Evolutionary conservation across 352 stramenopile species (phyloP).

Genomic region (Phytophthora citricola): DNA sequence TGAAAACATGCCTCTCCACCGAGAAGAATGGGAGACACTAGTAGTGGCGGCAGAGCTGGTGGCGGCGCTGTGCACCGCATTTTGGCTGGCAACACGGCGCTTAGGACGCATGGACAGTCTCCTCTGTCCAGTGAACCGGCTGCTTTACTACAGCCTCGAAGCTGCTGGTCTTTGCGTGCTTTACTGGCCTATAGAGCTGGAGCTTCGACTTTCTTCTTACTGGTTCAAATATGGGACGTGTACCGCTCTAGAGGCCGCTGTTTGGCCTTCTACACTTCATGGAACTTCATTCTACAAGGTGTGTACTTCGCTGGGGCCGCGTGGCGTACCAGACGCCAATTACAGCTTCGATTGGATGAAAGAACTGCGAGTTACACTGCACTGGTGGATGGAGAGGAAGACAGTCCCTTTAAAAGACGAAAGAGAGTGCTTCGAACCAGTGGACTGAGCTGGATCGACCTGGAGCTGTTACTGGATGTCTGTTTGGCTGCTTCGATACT

Average conservation of each 20-base stretch:
- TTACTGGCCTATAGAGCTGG: constrained; percentile 50
- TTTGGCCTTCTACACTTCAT: constrained; percentile 85
- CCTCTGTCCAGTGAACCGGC: constrained; percentile 35
- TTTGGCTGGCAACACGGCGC: constrained; percentile 59
- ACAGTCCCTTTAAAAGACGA: constrained; percentile 30
- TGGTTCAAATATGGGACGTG: constrained; percentile 68
- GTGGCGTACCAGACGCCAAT: constrained; percentile 33
- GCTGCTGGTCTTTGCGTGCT: constrained; percentile 48
- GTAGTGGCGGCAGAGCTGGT: constrained; percentile 61
- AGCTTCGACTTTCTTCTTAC: constrained; percentile 56
- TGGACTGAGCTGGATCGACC: constrained; percentile 52
- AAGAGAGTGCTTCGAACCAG: constrained; percentile 21
- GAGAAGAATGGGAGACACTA: constrained; percentile 58
- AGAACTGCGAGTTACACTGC: constrained; percentile 40
- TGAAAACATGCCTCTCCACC: constrained; percentile 14
- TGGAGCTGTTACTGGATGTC: constrained; percentile 75
- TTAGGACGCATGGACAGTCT: constrained; percentile 40
- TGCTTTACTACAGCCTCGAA: constrained; percentile 49
- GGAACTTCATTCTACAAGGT: constrained; percentile 84
- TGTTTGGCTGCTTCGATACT: constrained; percentile 71
- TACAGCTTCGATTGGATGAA: constrained; percentile 32
- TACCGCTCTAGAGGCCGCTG: constrained; percentile 56
- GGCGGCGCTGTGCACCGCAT: constrained; percentile 40
- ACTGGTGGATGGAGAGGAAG: constrained; percentile 45
- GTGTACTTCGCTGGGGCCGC: constrained; percentile 60